A percentile compares a stretch with the other conserved stretches of the same genome.
Evolutionary conservation across 1,284 basidiomycete species (phyloP).

Genomic region (Sporisorium scitamineum): DNA sequence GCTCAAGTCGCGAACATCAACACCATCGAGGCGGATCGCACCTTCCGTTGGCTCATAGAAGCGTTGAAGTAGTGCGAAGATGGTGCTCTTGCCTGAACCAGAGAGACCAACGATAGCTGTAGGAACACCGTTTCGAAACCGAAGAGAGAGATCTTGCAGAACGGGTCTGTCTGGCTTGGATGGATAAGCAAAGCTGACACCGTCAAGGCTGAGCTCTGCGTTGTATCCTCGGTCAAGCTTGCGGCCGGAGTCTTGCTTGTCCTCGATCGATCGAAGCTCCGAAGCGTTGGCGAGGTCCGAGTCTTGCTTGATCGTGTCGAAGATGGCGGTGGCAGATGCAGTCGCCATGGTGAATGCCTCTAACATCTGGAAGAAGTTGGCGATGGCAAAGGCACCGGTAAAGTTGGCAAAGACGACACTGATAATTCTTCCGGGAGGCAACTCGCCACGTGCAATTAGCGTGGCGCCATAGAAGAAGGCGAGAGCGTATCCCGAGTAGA

Average conservation of each 20-base stretch:
- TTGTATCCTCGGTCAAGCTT: conserved; percentile 1
- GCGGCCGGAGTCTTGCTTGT: not conserved
- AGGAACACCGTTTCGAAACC: conserved; percentile 61
- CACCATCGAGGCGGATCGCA: conserved; percentile 78
- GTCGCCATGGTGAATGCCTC: conserved; percentile 44
- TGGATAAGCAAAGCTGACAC: conserved; percentile 89
- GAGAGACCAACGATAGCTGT: conserved; percentile 72
- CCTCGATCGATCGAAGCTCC: not conserved
- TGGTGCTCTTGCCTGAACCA: conserved; percentile 58
- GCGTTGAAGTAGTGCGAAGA: conserved; percentile 68
- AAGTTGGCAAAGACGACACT: conserved; percentile 51
- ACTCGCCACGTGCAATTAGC: conserved; percentile 13
- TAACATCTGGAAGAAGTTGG: conserved; percentile 42
- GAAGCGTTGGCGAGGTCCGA: not conserved
- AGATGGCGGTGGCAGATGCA: conserved; percentile 29
- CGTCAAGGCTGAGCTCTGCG: conserved; percentile 74
- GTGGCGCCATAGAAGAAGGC: conserved; percentile 46
- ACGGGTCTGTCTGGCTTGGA: conserved; percentile 87
- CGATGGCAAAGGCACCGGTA: conserved; percentile 45
- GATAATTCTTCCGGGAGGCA: conserved; percentile 30
- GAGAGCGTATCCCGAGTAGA: conserved; percentile 46
- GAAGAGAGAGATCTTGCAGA: conserved; percentile 75
- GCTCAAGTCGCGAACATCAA: conserved; percentile 82
- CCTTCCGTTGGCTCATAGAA: conserved; percentile 78
- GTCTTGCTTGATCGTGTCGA: conserved; percentile 17